Base-by-base conservation (phyloP, 208 protist species). In the Vickermania spadyakhi region DNA sequence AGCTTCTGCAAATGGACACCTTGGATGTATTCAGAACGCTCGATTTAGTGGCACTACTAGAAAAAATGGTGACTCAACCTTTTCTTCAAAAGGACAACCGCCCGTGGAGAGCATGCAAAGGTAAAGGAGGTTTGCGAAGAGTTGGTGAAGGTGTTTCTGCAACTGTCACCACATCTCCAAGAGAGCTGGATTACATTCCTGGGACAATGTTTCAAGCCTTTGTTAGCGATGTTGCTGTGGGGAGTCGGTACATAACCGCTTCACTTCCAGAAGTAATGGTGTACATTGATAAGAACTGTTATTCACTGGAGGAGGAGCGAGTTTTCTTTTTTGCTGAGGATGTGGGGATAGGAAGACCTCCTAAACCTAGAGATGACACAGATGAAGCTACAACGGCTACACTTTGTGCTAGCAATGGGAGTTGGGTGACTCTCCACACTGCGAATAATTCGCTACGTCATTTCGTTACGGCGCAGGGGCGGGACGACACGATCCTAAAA, bases 1-100 rank as follows among this genome's bases (percentile, higher is more conserved):
- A 76, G 31, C 60, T 94, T 22, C 41, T 90, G 13, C 61, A 84
- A 42, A 67, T 80, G n/a, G 77, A 80, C 7, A 75, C 64, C 0
- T 68, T 90, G n/a, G 60, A 72, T 21, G 66, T 77, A 4, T 72
- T 77, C 45, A 67, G 66, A 31, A 69, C 56, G 1, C 11, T 77
- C 22, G 57, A 77, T 58, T 52, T 68, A 18, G 27, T 59, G 11
- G 5, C 55, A 5, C 55, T 59, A 7, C 42, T 59, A 28, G 55
- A 59, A 28, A 25, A 41, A 28, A 14, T 42, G 25, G n/a, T 59
- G 28, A 29, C 11, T 4, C 55, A 18, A 25, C 25, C 55, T 28
- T 7, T 42, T 41, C 51, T 7, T 7, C 21, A 11, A 28, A 11
- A 28, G 51, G 26, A 22, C 26, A 27, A 23, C 26, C 51, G 26